A percentile compares a stretch with the other conserved stretches of the same genome.
Conservation (phyloP, 2,329 filamentous ascomycete species). For the Paecilomyces niveus region DNA sequence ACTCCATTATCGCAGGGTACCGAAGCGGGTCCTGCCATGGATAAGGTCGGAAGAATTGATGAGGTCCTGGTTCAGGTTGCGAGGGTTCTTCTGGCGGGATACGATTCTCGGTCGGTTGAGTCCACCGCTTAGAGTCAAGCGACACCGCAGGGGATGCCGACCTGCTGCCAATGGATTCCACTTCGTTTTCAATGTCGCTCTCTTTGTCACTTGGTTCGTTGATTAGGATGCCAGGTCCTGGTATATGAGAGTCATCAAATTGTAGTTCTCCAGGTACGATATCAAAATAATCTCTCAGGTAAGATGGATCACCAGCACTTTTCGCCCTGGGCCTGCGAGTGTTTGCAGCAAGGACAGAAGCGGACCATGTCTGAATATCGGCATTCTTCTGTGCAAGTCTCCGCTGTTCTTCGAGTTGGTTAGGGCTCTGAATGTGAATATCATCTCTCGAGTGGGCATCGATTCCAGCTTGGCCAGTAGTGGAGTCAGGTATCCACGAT, state of each 20-base stretch:
- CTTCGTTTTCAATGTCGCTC: constrained; percentile 17
- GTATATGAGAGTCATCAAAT: constrained; percentile 36
- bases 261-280: constrained; percentile 7
- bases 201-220: constrained; percentile 37
- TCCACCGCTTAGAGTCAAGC: constrained; percentile 16
- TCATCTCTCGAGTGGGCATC: constrained; percentile 41
- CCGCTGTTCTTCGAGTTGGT: constrained; percentile 43
- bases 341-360: constrained; percentile 41
- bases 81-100: constrained; percentile 16
- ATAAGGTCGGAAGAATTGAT: constrained; percentile 31
- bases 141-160: constrained; percentile 20
- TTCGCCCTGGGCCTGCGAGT: constrained; percentile 40
- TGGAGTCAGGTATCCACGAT: constrained; percentile 35
- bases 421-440: constrained; percentile 40
- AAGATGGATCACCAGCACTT: constrained; percentile 29
- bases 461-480: constrained; percentile 39
- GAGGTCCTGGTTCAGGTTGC: constrained; percentile 22
- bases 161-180: constrained; percentile 15
- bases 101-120: constrained; percentile 14
- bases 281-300: constrained; percentile 28
- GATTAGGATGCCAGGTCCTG: constrained; percentile 45
- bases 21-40: constrained; percentile 44
- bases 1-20: constrained; percentile 20
- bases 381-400: constrained; percentile 45
- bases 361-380: constrained; percentile 49